phyloP scores from a whole-genome alignment of 108 stramenopile species.

The Pinguiococcus pyrenoidosus region DNA sequence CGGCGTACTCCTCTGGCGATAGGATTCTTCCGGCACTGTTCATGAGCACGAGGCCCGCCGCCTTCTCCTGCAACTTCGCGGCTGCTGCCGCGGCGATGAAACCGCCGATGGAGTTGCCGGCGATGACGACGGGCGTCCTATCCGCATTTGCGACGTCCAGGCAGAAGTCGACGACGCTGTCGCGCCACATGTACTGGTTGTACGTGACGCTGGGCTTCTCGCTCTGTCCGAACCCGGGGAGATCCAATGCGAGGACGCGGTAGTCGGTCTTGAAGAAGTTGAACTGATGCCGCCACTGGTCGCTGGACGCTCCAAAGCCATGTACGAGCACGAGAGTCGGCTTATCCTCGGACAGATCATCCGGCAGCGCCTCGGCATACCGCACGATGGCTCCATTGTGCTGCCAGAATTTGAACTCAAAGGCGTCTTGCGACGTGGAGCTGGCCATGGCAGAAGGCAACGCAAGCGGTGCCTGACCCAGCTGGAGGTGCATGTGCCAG shows the following conservation, averaged over 20 bases:
- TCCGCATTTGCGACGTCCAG: conserved; percentile 9
- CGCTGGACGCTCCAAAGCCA: conserved; percentile 26
- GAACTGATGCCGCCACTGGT: conserved; percentile 23
- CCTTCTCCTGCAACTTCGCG: conserved; percentile 16
- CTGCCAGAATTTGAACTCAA: conserved; percentile 13
- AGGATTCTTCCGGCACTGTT: conserved; percentile 20
- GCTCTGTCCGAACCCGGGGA: conserved; percentile 27
- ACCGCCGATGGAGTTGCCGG: conserved; percentile 37
- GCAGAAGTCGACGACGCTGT: conserved; percentile 20
- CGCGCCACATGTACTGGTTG: conserved; percentile 30
- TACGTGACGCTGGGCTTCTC: conserved; percentile 28
- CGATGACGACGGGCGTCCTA: conserved; percentile 25
- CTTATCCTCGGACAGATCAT: conserved; percentile 4
- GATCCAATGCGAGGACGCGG: conserved; percentile 17
- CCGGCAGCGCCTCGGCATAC: conserved; percentile 1
- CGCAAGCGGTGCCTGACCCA: too few species aligned
- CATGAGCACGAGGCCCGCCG: conserved; percentile 21
- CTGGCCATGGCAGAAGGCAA: too few species aligned
- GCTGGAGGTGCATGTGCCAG: too few species aligned
- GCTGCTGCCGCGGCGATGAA: conserved; percentile 26
- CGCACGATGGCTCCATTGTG: conserved; percentile 15
- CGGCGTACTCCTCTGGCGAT: background rate
- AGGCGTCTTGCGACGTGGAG: too few species aligned
- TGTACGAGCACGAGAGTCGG: conserved; percentile 25
- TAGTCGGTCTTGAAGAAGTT: background rate